phyloP scores from a whole-genome alignment of 139 green algal genomes.

The Chlorella sorokiniana region DNA sequence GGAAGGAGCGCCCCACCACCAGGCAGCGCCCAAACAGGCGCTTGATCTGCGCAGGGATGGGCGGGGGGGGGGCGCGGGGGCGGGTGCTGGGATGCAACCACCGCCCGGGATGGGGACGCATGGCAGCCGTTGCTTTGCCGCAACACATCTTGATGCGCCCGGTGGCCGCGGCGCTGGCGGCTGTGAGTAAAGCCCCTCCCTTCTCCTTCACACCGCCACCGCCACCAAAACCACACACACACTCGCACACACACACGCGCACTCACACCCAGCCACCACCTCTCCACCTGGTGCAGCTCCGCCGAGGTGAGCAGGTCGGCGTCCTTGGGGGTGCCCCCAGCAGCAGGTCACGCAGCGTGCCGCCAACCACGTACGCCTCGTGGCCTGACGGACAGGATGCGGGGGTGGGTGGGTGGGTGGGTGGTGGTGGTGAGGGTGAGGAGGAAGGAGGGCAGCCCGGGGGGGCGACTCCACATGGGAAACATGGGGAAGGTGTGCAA shows the following conservation, averaged over 20 bases:
- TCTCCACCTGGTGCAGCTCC: slow-evolving; percentile 56
- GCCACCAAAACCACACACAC: neutral
- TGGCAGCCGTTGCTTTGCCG: no score
- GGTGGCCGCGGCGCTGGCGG: no score
- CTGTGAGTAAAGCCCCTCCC: no score
- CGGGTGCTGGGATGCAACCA: neutral
- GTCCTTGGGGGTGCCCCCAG: slow-evolving; percentile 65
- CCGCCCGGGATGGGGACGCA: neutral
- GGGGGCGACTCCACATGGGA: no score
- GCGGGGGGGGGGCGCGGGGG: no score
- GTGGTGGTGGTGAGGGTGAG: neutral
- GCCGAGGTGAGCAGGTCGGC: slow-evolving; percentile 71
- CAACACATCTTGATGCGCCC: no score
- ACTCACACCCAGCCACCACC: no score
- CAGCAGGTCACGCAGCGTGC: slow-evolving; percentile 75
- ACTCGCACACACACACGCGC: neutral
- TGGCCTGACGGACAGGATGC: slow-evolving; percentile 48
- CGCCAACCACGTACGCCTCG: slow-evolving; percentile 73
- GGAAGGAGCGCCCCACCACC: slow-evolving; percentile 65
- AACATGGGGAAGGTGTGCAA: no score
- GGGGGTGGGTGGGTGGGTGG: no score
- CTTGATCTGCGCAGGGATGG: slow-evolving; percentile 25
- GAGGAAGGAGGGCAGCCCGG: neutral
- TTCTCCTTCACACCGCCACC: neutral
- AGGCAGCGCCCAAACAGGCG: slow-evolving; percentile 43